Conservation (phyloP, 208 protist species). For the Trypanosomatidae sp. region DNA sequence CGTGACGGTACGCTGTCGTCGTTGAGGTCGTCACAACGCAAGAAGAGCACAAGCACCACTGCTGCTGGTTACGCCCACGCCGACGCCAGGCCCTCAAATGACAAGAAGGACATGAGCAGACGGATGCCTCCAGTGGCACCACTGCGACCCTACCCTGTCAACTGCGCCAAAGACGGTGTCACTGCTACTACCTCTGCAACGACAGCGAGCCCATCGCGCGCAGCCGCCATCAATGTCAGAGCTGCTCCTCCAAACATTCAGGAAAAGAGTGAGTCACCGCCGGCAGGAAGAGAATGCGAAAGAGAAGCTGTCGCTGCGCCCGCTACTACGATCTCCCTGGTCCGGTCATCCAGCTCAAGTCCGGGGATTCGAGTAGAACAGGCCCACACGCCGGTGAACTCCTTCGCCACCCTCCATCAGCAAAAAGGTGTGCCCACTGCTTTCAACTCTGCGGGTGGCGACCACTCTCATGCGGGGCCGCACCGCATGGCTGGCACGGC, state of each 20-base stretch:
- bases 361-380: not conserved
- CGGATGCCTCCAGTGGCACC: not conserved
- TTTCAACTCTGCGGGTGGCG: not conserved
- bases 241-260: not conserved
- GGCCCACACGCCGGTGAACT: not conserved
- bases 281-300: not conserved
- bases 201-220: not conserved
- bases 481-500: not conserved
- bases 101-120: not conserved
- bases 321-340: not conserved
- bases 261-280: not conserved
- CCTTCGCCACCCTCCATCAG: not conserved
- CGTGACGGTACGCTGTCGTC: constrained; percentile 25
- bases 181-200: not conserved
- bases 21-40: constrained; percentile 6
- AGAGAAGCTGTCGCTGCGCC: not conserved
- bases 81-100: not conserved
- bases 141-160: constrained; percentile 1
- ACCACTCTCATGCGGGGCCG: not conserved
- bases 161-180: not conserved
- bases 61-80: not conserved
- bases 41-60: not conserved
- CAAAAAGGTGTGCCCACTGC: not conserved
- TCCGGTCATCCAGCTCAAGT: not conserved
- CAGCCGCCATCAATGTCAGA: not conserved